A percentile compares a stretch with the other conserved stretches of the same genome.
phyloP scores from a whole-genome alignment of 148 eudicot species.

The Agrostemma githago region DNA sequence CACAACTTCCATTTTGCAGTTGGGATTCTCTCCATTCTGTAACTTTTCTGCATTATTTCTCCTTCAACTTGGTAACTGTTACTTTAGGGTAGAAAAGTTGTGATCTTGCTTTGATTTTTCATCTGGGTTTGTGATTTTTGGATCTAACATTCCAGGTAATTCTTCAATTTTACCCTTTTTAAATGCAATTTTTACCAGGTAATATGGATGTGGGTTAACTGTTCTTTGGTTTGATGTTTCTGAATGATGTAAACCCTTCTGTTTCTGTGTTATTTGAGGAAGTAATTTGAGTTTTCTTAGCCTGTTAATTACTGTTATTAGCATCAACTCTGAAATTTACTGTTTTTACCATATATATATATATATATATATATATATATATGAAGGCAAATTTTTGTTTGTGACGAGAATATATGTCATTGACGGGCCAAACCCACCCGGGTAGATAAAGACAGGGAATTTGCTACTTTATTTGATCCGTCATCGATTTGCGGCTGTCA shows the following conservation, averaged over 20 bases:
- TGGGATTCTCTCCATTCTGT: slow-evolving; percentile 15
- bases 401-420: too few species aligned
- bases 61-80: slow-evolving; percentile 10
- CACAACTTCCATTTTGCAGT: slow-evolving; percentile 17
- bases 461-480: too few species aligned
- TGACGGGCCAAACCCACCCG: too few species aligned
- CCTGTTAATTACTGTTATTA: neutral
- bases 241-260: neutral
- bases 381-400: too few species aligned
- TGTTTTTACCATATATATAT: neutral
- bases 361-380: too few species aligned
- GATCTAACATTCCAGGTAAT: slow-evolving; percentile 25
- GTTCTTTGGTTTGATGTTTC: neutral
- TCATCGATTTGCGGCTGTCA: too few species aligned
- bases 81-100: slow-evolving; percentile 14
- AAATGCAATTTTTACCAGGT: neutral
- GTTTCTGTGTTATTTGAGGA: slow-evolving; percentile 8
- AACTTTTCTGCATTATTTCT: neutral
- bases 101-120: slow-evolving; percentile 14
- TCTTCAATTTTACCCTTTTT: neutral
- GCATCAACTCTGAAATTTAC: neutral
- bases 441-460: too few species aligned
- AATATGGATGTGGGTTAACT: neutral
- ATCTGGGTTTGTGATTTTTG: slow-evolving; percentile 32
- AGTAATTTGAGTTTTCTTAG: neutral